These are phyloP conservation scores for Breynia disticha DNA, from an alignment of 441 rosid genomes.

Conservation along the genomic window DNA sequence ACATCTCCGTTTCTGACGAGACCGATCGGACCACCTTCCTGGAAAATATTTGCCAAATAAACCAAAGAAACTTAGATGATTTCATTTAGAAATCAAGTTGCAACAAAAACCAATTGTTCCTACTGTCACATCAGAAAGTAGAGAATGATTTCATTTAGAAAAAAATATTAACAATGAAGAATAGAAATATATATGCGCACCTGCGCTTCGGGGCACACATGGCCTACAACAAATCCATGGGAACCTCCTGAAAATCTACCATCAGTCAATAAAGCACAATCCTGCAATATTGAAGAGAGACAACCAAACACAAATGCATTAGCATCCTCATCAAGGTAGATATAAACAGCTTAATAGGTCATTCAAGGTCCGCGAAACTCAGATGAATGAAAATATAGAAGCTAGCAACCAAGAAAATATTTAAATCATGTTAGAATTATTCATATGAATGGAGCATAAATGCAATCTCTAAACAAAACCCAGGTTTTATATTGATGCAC, in stretches of 20 bases:
- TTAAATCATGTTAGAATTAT: no score
- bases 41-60: slow-evolving; percentile 2
- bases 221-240: slow-evolving; percentile 98
- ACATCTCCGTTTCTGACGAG: slow-evolving; percentile 65
- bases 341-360: background rate
- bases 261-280: slow-evolving; percentile 80
- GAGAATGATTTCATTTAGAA: no score
- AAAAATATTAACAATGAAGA: background rate
- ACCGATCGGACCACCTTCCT: slow-evolving; percentile 98
- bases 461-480: slow-evolving; percentile 1
- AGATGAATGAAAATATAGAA: no score
- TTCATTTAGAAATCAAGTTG: no score
- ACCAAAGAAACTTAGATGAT: background rate
- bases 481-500: slow-evolving; percentile 25
- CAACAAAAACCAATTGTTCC: no score
- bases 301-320: slow-evolving; percentile 6
- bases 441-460: background rate
- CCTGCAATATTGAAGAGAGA: slow-evolving; percentile 39
- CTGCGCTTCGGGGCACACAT: slow-evolving; percentile 96
- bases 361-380: background rate
- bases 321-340: background rate
- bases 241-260: slow-evolving; percentile 98
- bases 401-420: no score
- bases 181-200: slow-evolving; percentile 26
- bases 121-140: no score